A percentile compares a stretch with the other conserved stretches of the same genome.
Evolutionary conservation across 2,329 filamentous ascomycete species (phyloP).

Genomic region (Aspergillus neotritici): DNA sequence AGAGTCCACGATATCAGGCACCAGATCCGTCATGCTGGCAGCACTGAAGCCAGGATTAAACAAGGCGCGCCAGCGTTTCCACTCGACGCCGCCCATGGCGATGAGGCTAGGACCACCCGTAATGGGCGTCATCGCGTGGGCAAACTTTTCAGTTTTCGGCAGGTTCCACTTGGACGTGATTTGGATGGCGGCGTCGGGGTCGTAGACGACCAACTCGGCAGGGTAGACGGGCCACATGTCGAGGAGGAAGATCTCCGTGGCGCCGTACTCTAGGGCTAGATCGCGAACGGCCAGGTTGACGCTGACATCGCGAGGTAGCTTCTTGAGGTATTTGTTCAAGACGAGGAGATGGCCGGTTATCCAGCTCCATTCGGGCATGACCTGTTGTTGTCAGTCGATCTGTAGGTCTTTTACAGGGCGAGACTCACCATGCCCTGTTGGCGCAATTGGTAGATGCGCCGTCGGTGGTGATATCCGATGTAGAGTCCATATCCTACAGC

Average conservation of each 20-base stretch:
- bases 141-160: constrained; percentile 1
- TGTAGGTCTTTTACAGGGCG: no score
- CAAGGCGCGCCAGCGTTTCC: constrained; percentile 6
- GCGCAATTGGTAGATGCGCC: not conserved
- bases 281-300: not conserved
- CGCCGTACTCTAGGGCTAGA: not conserved
- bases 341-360: not conserved
- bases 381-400: not conserved
- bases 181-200: constrained; percentile 1
- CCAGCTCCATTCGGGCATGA: constrained; percentile 2
- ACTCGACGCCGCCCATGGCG: not conserved
- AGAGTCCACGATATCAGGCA: constrained; percentile 1
- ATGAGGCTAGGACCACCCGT: constrained; percentile 5
- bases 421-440: constrained; percentile 2
- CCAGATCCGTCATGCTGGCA: constrained; percentile 1
- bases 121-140: constrained; percentile 1
- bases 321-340: not conserved
- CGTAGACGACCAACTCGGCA: not conserved
- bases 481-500: not conserved
- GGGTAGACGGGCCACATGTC: constrained; percentile 1
- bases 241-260: constrained; percentile 1
- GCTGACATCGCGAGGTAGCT: not conserved
- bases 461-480: not conserved
- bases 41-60: constrained; percentile 7
- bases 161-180: constrained; percentile 2